A percentile compares a stretch with the other conserved stretches of the same genome.
Evolutionary conservation across 2,329 filamentous ascomycete species (phyloP).

Genomic region (Penicillium sclerotigenum): DNA sequence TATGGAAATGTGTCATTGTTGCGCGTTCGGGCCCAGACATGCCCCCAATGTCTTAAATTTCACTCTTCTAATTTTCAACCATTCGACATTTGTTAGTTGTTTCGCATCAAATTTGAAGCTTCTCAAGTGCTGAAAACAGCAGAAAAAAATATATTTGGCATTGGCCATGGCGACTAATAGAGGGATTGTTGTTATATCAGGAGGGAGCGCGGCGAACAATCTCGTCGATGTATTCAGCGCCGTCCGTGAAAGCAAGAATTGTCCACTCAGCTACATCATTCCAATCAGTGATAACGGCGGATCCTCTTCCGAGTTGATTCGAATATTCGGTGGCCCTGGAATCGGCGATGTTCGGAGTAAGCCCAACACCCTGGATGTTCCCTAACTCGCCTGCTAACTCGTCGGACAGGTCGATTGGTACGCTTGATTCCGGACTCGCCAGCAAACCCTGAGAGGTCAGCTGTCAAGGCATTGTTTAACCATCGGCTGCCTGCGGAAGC

Average conservation of each 20-base stretch:
- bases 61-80: background rate
- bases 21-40: slow-evolving; percentile 1
- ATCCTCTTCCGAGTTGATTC: slow-evolving; percentile 86
- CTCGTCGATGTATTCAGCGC: slow-evolving; percentile 83
- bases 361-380: slow-evolving; percentile 19
- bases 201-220: slow-evolving; percentile 90
- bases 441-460: slow-evolving; percentile 62
- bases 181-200: slow-evolving; percentile 82
- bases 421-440: slow-evolving; percentile 73
- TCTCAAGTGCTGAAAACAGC: background rate
- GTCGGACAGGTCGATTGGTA: slow-evolving; percentile 69
- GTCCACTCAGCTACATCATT: slow-evolving; percentile 77
- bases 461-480: slow-evolving; percentile 83
- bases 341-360: slow-evolving; percentile 73
- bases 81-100: too few species aligned
- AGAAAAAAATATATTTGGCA: background rate
- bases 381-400: slow-evolving; percentile 8
- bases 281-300: slow-evolving; percentile 96
- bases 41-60: background rate
- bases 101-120: background rate
- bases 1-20: slow-evolving; percentile 5
- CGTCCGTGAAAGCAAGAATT: slow-evolving; percentile 62
- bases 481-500: slow-evolving; percentile 69
- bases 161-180: slow-evolving; percentile 25
- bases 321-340: slow-evolving; percentile 90